These are phyloP conservation scores for Effrenium voratum DNA, from an alignment of 73 alveolate species.

Conservation along the genomic window DNA sequence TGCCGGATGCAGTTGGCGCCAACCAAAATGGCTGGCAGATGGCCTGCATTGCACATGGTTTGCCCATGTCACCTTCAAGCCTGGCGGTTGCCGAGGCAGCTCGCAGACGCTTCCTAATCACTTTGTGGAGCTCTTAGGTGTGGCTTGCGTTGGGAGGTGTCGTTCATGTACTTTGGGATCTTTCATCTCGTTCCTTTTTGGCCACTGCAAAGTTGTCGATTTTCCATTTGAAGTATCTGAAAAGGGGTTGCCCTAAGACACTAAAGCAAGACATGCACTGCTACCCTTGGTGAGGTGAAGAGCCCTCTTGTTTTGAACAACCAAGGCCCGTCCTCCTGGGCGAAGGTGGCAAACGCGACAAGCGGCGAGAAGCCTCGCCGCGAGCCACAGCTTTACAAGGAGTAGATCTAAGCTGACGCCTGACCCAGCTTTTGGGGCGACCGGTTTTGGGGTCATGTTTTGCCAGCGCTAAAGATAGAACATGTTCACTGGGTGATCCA, in stretches of 20 bases:
- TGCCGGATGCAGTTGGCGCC: too few species aligned
- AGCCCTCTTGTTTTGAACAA: neutral
- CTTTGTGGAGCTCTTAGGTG: neutral
- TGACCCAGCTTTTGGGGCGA: neutral
- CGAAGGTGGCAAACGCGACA: conserved; percentile 26
- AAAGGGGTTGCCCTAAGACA: neutral
- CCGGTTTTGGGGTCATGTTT: neutral
- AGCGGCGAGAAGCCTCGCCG: conserved; percentile 44
- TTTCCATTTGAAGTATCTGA: too few species aligned
- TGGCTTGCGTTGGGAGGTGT: neutral
- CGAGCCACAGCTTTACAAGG: neutral
- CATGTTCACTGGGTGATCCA: neutral
- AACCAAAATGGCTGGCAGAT: too few species aligned
- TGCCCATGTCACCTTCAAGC: too few species aligned
- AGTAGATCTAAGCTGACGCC: too few species aligned
- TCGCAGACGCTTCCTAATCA: conserved; percentile 48
- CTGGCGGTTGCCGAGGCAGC: conserved; percentile 73
- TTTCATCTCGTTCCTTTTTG: too few species aligned
- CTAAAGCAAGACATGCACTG: neutral
- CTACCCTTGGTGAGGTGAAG: too few species aligned
- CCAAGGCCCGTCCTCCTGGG: conserved; percentile 59
- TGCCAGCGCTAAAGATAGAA: neutral
- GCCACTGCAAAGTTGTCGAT: too few species aligned
- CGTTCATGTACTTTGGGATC: neutral
- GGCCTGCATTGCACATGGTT: too few species aligned